Base-by-base conservation (phyloP, 305 asterid genomes). In the Striga hermonthica region DNA sequence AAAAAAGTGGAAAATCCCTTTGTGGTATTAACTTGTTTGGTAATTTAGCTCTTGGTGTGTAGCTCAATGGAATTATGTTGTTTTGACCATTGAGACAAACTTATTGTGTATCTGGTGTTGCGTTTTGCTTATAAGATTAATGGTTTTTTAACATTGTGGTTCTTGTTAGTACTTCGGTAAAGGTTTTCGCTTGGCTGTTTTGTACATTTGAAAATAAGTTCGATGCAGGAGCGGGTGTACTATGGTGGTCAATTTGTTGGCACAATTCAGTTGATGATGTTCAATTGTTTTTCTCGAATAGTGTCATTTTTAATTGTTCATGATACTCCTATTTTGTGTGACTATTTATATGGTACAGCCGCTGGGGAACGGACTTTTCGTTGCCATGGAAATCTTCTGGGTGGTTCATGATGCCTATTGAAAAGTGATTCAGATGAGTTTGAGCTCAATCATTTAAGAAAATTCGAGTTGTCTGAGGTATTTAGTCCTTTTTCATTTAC, bases 21-120 rank as follows among this genome's bases (percentile, higher is more conserved):
- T 13, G 12, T 58, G 10, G 67, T 62, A 66, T 60, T 61, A 40
- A 12, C 8, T 3, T 39, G 40, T 68, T 50, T 38, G 14, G 7
- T 37, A 68, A 16, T 22, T 49, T 44, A 6, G 4, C 13, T 76
- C 13, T 43, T 43, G 71, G 47, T 50, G 9, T 66, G 59, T 36
- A 39, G 31, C 44, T 48, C 15, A 11, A 69, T 40, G 53, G 61
- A 53, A 52, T 11, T 49, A n/a, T 64, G 48, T 53, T 4, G 40
- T 54, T 6, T 16, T 63, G 54, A 70, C 63, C 37, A 52, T 70
- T 52, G 60, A 60, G 28, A 61, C 22, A 48, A 58, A 35, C 57
- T 28, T n/a, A 31, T 28, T 57, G 64, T 11, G 40, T 6, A 22
- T 13, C 35, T 39, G 54, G 37, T 68, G 60, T 39, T 68, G 16